Percentiles rank a stretch among this genome's conserved stretches.
These are phyloP conservation scores for Xylaria cubensis DNA, from an alignment of 495 filamentous ascomycete genomes.

Conservation along the genomic window DNA sequence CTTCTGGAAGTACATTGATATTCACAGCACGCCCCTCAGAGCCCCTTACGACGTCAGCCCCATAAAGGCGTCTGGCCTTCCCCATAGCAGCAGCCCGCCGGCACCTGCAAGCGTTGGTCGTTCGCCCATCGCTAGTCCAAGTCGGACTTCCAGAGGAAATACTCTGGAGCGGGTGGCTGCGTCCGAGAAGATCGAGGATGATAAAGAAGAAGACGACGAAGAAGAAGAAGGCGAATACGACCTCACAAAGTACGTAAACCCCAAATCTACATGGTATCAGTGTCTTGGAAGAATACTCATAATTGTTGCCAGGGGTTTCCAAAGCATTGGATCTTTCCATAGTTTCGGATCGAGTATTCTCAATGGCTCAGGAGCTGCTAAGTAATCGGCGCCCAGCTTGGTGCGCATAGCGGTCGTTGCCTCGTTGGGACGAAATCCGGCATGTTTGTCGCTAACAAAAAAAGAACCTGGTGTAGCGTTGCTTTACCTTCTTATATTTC, in stretches of 20 bases:
- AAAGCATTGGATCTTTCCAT: constrained; percentile 73
- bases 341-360: constrained; percentile 21
- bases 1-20: constrained; percentile 88
- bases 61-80: constrained; percentile 47
- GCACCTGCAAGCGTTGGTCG: constrained; percentile 57
- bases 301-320: constrained; percentile 65
- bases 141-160: constrained; percentile 30
- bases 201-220: constrained; percentile 56
- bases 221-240: constrained; percentile 65
- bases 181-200: constrained; percentile 44
- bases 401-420: constrained; percentile 1
- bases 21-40: constrained; percentile 79
- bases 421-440: background rate
- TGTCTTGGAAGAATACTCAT: constrained; percentile 30
- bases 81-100: constrained; percentile 72
- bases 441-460: background rate
- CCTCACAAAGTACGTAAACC: constrained; percentile 58
- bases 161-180: constrained; percentile 34
- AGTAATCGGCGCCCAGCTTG: background rate
- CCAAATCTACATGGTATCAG: background rate
- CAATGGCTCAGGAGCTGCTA: constrained; percentile 3
- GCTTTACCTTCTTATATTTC: background rate
- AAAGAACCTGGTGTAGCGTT: background rate
- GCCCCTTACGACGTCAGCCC: constrained; percentile 61
- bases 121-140: constrained; percentile 46